A percentile compares a stretch with the other conserved stretches of the same genome.
Conservation (phyloP, 768 basidiomycete genomes). For the Ramaria sp. region DNA sequence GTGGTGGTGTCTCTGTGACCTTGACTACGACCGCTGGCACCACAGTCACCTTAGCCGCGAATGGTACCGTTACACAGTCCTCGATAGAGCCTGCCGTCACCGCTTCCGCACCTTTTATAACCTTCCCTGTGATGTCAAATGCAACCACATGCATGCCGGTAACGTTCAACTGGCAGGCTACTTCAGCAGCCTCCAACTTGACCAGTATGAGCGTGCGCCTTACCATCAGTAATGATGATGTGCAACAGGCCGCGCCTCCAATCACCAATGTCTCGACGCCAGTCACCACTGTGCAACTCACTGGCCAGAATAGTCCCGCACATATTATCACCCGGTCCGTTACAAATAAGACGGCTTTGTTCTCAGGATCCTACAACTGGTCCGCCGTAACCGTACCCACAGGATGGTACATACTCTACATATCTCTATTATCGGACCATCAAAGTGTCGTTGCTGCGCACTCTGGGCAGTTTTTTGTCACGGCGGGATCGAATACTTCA, state of each 20-base stretch:
- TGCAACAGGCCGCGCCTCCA: neutral
- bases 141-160: neutral
- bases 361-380: conserved; percentile 19
- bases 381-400: conserved; percentile 21
- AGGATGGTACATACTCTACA: conserved; percentile 24
- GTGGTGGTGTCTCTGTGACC: neutral
- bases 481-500: conserved; percentile 13
- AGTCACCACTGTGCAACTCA: neutral
- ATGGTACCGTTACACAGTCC: neutral
- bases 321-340: conserved; percentile 17
- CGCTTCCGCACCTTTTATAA: neutral
- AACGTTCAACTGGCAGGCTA: neutral
- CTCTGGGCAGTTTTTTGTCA: conserved; percentile 24
- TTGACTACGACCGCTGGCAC: neutral
- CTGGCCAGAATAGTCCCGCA: neutral
- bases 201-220: neutral
- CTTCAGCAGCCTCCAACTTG: neutral
- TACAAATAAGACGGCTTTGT: conserved; percentile 17
- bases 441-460: conserved; percentile 6
- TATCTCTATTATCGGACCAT: conserved; percentile 9
- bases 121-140: neutral
- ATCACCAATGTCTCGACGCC: neutral
- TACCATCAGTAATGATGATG: neutral
- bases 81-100: neutral
- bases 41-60: neutral